Evolutionary conservation across 163 green algal genomes (phyloP).

Genomic region (Scenedesmus sp.): DNA sequence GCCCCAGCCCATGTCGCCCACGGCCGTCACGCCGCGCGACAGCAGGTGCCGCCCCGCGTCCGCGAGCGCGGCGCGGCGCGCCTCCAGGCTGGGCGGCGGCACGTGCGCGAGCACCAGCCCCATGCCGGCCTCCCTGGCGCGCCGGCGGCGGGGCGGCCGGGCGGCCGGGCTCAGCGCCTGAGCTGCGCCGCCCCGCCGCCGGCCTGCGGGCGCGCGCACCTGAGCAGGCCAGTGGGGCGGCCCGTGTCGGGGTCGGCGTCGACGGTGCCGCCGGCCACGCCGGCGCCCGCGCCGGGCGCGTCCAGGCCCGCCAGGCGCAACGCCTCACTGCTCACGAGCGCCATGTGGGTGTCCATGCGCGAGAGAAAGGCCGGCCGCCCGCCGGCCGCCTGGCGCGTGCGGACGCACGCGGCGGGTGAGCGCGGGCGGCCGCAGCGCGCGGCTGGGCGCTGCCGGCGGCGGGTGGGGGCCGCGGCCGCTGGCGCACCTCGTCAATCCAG

Average conservation of each 20-base stretch:
- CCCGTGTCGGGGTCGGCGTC: not conserved
- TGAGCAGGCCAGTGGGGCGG: constrained; percentile 69
- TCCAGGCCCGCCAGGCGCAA: constrained; percentile 62
- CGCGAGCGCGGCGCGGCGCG: constrained; percentile 41
- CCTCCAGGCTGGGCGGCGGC: constrained; percentile 41
- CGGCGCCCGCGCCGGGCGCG: not conserved
- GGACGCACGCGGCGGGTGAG: too few species aligned
- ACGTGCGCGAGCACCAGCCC: constrained; percentile 51
- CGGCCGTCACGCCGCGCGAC: constrained; percentile 65
- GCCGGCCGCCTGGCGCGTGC: constrained; percentile 24
- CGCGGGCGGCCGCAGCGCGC: too few species aligned
- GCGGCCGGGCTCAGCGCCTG: too few species aligned
- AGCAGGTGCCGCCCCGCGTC: constrained; percentile 56
- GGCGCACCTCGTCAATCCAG: constrained; percentile 63
- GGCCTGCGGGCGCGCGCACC: too few species aligned
- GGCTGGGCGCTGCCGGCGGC: too few species aligned
- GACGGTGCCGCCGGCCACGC: too few species aligned
- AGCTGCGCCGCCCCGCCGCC: too few species aligned
- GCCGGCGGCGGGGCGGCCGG: not conserved
- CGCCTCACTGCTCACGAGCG: constrained; percentile 65
- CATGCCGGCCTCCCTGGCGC: constrained; percentile 67
- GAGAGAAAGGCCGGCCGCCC: constrained; percentile 59
- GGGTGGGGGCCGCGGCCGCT: too few species aligned
- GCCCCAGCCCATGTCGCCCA: constrained; percentile 69
- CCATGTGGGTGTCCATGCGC: constrained; percentile 76